A percentile compares a stretch with the other conserved stretches of the same genome.
Evolutionary conservation across 148 eudicot species (phyloP).

Genomic region (Euryodendron excelsum): DNA sequence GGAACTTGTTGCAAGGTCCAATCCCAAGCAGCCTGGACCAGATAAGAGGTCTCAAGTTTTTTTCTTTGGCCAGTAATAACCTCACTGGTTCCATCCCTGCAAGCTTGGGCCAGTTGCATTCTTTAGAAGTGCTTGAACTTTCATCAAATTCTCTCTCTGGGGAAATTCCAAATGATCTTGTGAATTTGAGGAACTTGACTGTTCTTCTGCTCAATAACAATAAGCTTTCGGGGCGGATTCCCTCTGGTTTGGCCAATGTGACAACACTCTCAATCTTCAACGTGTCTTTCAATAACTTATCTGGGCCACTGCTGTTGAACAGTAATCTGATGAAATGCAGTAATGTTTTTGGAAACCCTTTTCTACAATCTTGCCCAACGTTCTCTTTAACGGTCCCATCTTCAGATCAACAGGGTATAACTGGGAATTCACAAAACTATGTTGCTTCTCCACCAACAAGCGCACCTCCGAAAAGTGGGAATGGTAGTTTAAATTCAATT

Average conservation of each 20-base stretch:
- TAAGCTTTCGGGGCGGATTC: conserved; percentile 40
- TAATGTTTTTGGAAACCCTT: conserved; percentile 46
- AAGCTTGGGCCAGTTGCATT: conserved; percentile 38
- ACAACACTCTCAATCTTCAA: conserved; percentile 35
- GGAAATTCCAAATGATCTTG: conserved; percentile 43
- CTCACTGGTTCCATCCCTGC: conserved; percentile 41
- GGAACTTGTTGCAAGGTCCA: conserved; percentile 38
- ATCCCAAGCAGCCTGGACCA: conserved; percentile 37
- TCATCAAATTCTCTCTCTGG: conserved; percentile 42
- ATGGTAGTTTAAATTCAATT: conserved; percentile 31
- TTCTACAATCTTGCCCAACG: conserved; percentile 29
- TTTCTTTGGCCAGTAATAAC: conserved; percentile 40
- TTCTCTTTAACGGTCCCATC: conserved; percentile 29
- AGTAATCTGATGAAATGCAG: conserved; percentile 35
- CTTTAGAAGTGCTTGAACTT: conserved; percentile 48
- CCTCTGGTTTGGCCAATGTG: conserved; percentile 35
- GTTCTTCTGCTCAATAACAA: conserved; percentile 45
- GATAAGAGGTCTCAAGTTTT: conserved; percentile 29
- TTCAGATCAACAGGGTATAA: conserved; percentile 28
- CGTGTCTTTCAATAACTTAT: conserved; percentile 47
- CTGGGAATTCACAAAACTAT: conserved; percentile 16
- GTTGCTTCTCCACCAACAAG: conserved; percentile 23
- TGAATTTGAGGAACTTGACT: conserved; percentile 36
- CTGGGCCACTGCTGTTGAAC: conserved; percentile 33
- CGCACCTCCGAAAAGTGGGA: conserved; percentile 14